Percentiles rank a stretch among this genome's conserved stretches.
phyloP scores from a whole-genome alignment of 441 rosid genomes.

The Adansonia gregorii region DNA sequence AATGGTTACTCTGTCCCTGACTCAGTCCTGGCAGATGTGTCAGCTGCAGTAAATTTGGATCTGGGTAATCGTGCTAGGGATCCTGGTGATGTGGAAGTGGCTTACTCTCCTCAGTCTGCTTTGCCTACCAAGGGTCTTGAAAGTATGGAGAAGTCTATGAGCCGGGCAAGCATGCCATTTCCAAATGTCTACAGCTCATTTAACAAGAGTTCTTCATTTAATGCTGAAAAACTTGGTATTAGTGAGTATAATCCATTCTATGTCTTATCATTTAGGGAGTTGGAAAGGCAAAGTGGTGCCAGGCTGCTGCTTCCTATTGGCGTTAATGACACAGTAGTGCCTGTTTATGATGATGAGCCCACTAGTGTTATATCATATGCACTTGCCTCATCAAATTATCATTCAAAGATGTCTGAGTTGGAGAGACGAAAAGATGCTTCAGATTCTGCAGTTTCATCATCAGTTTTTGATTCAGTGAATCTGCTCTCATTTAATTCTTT shows the following conservation, averaged over 20 bases:
- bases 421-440: conserved; percentile 60
- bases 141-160: conserved; percentile 39
- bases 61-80: conserved; percentile 30
- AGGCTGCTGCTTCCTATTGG: conserved; percentile 65
- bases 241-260: conserved; percentile 53
- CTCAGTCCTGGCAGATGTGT: conserved; percentile 33
- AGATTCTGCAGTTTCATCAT: conserved; percentile 52
- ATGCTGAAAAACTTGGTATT: conserved; percentile 51
- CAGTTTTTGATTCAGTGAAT: conserved; percentile 54
- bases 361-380: conserved; percentile 69
- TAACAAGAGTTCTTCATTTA: conserved; percentile 45
- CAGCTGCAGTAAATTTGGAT: conserved; percentile 34
- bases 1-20: conserved; percentile 42
- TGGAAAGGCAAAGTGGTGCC: conserved; percentile 55
- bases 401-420: conserved; percentile 52
- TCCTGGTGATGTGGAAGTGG: conserved; percentile 35
- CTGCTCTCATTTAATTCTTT: conserved; percentile 51
- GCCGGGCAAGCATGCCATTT: conserved; percentile 51
- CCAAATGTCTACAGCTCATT: conserved; percentile 49
- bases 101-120: conserved; percentile 35
- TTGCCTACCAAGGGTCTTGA: conserved; percentile 36
- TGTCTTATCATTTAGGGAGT: conserved; percentile 51
- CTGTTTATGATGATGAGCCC: conserved; percentile 68
- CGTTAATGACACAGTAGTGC: conserved; percentile 52
- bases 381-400: conserved; percentile 55